These are phyloP conservation scores for Fraxinus sp. DNA, from an alignment of 305 asterid genomes.

Conservation along the genomic window DNA sequence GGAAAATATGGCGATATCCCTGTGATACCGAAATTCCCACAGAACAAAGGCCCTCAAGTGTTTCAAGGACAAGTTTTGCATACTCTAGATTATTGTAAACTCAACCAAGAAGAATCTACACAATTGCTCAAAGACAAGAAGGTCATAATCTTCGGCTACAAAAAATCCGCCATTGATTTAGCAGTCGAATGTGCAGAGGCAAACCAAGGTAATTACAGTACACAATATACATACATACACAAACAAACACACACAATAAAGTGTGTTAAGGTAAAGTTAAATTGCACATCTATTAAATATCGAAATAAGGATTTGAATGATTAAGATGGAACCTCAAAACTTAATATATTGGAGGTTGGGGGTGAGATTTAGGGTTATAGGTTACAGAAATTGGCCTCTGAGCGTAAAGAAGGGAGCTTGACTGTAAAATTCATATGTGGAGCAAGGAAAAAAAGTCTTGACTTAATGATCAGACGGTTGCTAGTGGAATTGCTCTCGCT, in stretches of 20 bases:
- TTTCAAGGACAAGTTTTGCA: slow-evolving; percentile 71
- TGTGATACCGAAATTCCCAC: slow-evolving; percentile 54
- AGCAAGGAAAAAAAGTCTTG: not conserved
- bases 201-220: slow-evolving; percentile 59
- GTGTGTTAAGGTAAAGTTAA: not conserved
- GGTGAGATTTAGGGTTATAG: not conserved
- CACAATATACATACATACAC: not conserved
- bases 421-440: not conserved
- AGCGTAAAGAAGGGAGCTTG: not conserved
- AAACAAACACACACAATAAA: not conserved
- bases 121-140: slow-evolving; percentile 53
- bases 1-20: slow-evolving; percentile 90
- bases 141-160: slow-evolving; percentile 75
- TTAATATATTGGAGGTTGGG: not conserved
- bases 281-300: not conserved
- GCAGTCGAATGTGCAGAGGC: slow-evolving; percentile 88
- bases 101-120: slow-evolving; percentile 50
- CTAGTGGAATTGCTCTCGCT: not conserved
- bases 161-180: slow-evolving; percentile 82
- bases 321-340: not conserved
- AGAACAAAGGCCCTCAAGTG: slow-evolving; percentile 63
- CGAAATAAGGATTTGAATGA: not conserved
- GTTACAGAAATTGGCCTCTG: not conserved
- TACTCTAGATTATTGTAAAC: slow-evolving; percentile 72
- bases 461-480: not conserved